Evolutionary conservation across 768 basidiomycete species (phyloP), one percentile per base, ranked within the genome.

Genomic region (Russula sp.): DNA sequence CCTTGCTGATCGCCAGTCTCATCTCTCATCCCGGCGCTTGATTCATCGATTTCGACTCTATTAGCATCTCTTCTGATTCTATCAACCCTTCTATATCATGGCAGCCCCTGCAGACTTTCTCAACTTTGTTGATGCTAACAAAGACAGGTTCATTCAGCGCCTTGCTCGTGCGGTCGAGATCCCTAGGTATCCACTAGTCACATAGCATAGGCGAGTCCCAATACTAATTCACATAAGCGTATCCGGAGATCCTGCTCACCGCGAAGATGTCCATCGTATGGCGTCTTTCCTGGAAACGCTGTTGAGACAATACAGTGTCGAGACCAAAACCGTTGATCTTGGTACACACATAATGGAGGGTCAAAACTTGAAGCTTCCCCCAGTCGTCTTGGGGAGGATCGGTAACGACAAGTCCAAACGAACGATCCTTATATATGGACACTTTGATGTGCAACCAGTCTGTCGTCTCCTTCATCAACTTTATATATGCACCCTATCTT

Each of bases 401-500:
- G 96, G 96, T 3, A 78, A 84, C 41, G 92, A 97, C 73, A 84
- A 84, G 14, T 83, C 77, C 70, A 98, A 98, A 84, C 95, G 90
- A 82, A 98, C 94, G 0, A 84, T 98, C 38, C 80, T 96, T 34
- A 75, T 98, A 36, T 98, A 98, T 70, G 95, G 93, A 2, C 95
- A 98, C 73, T 96, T 92, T 70, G 94, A 97, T 70, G 95, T 97
- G 7, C 95, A 97, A 69, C 94, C 95, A 9, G 90, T 90, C 62
- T 54, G 83, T 74, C 9, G 20, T 29, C 4, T 18, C n/a, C 18
- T 10, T 34, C 43, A 14, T 45, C 20, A 25, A 22, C 7, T 47
- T n/a, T 20, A 48, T 35, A 29, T 36, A 11, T 39, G 8, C 2
- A 2, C n/a, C 42, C 29, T 39, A 52, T 1, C 7, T 10, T 47